Base-by-base conservation (phyloP, 1,284 basidiomycete genomes). In the Porodaedalea pini region DNA sequence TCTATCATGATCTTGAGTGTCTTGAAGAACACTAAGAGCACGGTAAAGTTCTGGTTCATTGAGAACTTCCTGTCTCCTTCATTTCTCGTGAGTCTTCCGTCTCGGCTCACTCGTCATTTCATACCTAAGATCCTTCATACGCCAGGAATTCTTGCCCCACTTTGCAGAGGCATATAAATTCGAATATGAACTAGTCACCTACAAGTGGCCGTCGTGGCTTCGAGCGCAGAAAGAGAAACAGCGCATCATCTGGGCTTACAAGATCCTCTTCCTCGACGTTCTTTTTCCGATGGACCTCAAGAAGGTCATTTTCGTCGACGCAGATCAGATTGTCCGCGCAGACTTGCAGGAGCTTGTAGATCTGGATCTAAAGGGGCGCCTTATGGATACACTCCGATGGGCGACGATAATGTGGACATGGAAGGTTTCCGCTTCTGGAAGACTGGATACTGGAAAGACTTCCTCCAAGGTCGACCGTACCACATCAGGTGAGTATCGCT, bases 31-130 rank as follows among this genome's bases (percentile, higher is more conserved):
- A 99, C 96, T 2, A 83, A 94, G 32, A 90, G 86, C 66, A 88
- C 83, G 23, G 94, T 98, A 71, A 99, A 99, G 71, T 99, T 99
- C 73, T 99, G 96, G 96, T 98, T 99, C 73, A 98, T 99, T 64
- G 92, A 98, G 69, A 99, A 99, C 74, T 99, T 98, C 81, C 79
- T 99, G 21, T 98, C 96, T 0, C 96, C 96, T 0, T 93, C 94
- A 0, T 99, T 99, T 83, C 78, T 98, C 59, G 92, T 92, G 60
- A 63, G 82, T 71, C 10, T 19, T 32, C 15, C 59, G 57, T 43
- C 34, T 25, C 37, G 6, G 21, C 2, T 23, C 21, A 45, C 47
- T 57, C 54, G 53, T 53, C 45, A 52, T 45, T 60, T 56, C 50
- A 25, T 19, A 45, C 45, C 57, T 45, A n/a, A 51, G 17, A 25